These are phyloP conservation scores for Podosphaera leucotricha DNA, from an alignment of 2,329 filamentous ascomycete species.

Conservation along the genomic window DNA sequence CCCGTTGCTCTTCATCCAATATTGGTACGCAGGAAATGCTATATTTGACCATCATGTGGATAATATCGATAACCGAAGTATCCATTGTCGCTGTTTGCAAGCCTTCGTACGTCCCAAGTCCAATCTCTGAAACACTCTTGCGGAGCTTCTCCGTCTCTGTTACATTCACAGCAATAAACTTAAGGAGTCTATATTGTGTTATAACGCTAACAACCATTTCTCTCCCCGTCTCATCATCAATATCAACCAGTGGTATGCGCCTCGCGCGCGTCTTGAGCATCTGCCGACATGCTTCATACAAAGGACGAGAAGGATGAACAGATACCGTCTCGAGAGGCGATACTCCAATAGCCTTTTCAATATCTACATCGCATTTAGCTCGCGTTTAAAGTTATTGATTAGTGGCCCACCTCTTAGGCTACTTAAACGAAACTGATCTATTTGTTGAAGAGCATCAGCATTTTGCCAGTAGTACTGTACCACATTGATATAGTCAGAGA, in stretches of 20 bases:
- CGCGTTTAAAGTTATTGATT: conserved; percentile 1
- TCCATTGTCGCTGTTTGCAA: conserved; percentile 71
- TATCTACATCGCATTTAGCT: conserved; percentile 32
- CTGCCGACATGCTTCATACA: conserved; percentile 84
- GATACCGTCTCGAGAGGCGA: conserved; percentile 82
- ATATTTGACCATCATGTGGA: conserved; percentile 74
- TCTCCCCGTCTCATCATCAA: conserved; percentile 79
- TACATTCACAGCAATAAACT: conserved; percentile 93
- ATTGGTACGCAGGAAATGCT: conserved; percentile 94
- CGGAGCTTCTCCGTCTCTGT: conserved; percentile 63
- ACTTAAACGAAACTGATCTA: conserved; percentile 83
- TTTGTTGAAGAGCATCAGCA: conserved; percentile 65
- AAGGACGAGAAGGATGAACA: conserved; percentile 70
- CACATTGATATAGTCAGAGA: conserved; percentile 94
- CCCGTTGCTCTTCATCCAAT: conserved; percentile 48
- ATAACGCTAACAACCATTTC: conserved; percentile 91
- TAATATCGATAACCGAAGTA: conserved; percentile 79
- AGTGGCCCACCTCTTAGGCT: conserved; percentile 54
- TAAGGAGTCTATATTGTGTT: conserved; percentile 93
- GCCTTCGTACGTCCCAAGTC: conserved; percentile 62
- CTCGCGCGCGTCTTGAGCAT: conserved; percentile 89
- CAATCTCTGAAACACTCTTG: conserved; percentile 66
- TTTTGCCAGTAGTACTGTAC: conserved; percentile 99
- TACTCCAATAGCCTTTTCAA: conserved; percentile 83
- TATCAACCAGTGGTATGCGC: conserved; percentile 78